Evolutionary conservation across 192 early-diverging fungal genomes (phyloP).

Genomic region (Backusella sp.): DNA sequence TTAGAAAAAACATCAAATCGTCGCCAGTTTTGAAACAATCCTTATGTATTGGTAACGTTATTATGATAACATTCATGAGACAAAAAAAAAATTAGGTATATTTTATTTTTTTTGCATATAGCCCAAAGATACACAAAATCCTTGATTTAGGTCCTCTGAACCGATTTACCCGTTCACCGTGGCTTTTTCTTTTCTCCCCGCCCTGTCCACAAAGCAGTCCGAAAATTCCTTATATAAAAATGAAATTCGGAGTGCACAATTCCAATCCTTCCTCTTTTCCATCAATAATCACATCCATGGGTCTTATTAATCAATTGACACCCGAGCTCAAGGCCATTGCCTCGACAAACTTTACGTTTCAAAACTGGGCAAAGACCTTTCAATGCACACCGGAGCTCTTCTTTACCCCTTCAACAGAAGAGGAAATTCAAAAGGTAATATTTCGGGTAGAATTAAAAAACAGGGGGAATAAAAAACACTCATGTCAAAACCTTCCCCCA

Average conservation of each 20-base stretch:
- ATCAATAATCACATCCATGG: neutral
- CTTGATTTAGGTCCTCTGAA: neutral
- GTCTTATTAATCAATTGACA: slow-evolving; percentile 10
- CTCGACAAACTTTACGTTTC: slow-evolving; percentile 35
- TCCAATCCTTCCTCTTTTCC: neutral
- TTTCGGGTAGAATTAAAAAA: neutral
- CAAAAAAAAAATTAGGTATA: neutral
- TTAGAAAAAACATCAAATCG: neutral
- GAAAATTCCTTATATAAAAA: neutral
- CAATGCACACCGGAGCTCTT: slow-evolving; percentile 53
- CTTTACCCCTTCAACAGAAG: slow-evolving; percentile 59
- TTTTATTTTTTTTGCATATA: neutral
- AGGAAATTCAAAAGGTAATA: slow-evolving; percentile 55
- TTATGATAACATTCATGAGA: neutral
- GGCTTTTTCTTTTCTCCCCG: neutral
- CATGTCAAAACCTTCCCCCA: neutral
- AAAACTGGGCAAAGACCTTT: slow-evolving; percentile 73
- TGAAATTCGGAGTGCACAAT: neutral
- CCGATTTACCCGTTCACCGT: neutral
- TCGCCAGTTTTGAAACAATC: too few species aligned
- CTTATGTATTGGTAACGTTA: neutral
- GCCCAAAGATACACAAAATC: neutral
- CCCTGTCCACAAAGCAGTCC: neutral
- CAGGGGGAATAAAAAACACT: neutral
- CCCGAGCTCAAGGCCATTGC: slow-evolving; percentile 25